Evolutionary conservation across 2,329 filamentous ascomycete genomes (phyloP), one percentile per base, ranked within the genome.

Genomic region (Sporothrix pseudoabietina): DNA sequence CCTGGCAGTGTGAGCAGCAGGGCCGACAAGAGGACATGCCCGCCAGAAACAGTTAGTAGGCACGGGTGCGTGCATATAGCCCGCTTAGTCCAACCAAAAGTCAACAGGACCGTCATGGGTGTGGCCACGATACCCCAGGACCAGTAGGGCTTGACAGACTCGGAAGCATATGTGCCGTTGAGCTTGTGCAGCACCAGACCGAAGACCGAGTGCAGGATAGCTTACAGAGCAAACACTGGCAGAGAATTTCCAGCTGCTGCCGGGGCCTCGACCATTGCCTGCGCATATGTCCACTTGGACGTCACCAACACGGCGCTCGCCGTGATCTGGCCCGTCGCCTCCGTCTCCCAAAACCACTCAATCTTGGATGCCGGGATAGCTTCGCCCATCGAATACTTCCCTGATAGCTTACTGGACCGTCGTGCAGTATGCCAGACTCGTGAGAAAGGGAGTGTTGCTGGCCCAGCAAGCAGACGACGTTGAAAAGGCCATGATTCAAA

Each of bases 151-250:
- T 65, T 44, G 59, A 65, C 59, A 4, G 59, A 65, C 59, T 44
- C 59, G 19, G 35, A 2, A 3, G 35, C 59, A 12, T 65, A 41
- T 4, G 8, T 22, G 35, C 59, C 35, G 19, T 65, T 65, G 73
- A 74, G 76, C 5, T 79, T 75, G 74, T 83, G 82, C 0, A 81
- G 75, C 3, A 79, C 75, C 0, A 86, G 79, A 49, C 80, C 81
- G 19, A 85, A 77, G n/a, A 84, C 78, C 0, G 82, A 83, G 78
- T 88, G 87, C 0, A 87, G 63, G 9, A 83, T 77, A 0, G 82
- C 84, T 65, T 88, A 81, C 0, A 87, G 61, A 0, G 82, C 81
- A 35, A 80, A 82, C 8, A 87, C 79, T 44, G 9, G 59, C 35
- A 6, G 41, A 3, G 59, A 3, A 3, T 65, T 44, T 5, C 19